These are phyloP conservation scores for Bipolaris bicolor DNA, from an alignment of 2,329 filamentous ascomycete genomes.

Conservation along the genomic window DNA sequence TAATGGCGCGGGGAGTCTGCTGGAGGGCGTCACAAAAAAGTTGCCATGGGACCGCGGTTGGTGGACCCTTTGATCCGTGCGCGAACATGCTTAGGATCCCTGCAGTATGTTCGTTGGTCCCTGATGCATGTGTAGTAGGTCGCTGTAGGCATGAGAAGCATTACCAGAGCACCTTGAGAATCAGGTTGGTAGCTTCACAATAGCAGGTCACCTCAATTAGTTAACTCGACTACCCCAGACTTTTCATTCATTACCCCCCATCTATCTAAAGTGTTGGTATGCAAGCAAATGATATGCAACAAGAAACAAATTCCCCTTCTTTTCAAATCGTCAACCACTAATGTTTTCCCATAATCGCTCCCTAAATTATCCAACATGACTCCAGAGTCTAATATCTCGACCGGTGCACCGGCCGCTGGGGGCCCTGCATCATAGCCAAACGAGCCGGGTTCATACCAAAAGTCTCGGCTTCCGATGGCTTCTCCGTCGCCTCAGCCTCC, in stretches of 20 bases:
- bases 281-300: not conserved
- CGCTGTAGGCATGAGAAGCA: too few relatives aligned
- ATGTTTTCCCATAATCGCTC: not conserved
- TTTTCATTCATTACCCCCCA: not conserved
- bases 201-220: not conserved
- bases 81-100: not conserved
- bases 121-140: not conserved
- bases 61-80: constrained; percentile 18
- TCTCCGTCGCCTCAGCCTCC: constrained; percentile 16
- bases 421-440: constrained; percentile 45
- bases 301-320: not conserved
- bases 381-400: constrained; percentile 25
- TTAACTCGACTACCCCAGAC: too few relatives aligned
- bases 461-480: constrained; percentile 28
- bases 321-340: not conserved
- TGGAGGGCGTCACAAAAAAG: constrained; percentile 18
- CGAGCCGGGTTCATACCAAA: constrained; percentile 48
- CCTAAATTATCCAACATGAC: not conserved
- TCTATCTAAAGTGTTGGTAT: not conserved
- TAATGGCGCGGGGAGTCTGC: constrained; percentile 16
- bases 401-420: constrained; percentile 24
- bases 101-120: constrained; percentile 2
- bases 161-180: too few relatives aligned
- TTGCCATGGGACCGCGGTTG: constrained; percentile 18
- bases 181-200: too few relatives aligned